These are phyloP conservation scores for Pelargonium myrrhifolium DNA, from an alignment of 441 rosid species.

Conservation along the genomic window DNA sequence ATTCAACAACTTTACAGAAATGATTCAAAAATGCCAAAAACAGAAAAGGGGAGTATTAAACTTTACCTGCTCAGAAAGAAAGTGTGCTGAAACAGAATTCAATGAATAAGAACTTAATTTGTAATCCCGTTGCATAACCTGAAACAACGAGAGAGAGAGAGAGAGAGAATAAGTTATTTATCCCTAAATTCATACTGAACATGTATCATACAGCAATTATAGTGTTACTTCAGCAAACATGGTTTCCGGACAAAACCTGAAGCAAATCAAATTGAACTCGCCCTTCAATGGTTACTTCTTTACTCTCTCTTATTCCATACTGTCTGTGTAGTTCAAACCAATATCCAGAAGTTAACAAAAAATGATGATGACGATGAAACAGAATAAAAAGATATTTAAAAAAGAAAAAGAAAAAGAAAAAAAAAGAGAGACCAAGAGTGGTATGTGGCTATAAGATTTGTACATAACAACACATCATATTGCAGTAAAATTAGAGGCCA, in stretches of 20 bases:
- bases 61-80: constrained; percentile 91
- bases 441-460: not conserved
- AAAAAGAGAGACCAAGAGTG: not conserved
- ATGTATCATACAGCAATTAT: constrained; percentile 11
- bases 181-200: constrained; percentile 12
- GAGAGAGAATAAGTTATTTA: constrained; percentile 11
- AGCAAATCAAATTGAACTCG: constrained; percentile 96
- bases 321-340: constrained; percentile 44
- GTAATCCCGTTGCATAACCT: constrained; percentile 90
- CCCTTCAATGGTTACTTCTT: constrained; percentile 93
- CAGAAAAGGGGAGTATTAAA: not conserved
- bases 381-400: not conserved
- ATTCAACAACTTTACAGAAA: not conserved
- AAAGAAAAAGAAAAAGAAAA: too few relatives aligned
- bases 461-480: too few relatives aligned
- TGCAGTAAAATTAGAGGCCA: too few relatives aligned
- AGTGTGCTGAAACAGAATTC: constrained; percentile 96
- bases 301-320: constrained; percentile 85
- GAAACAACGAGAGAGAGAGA: constrained; percentile 20
- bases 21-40: not conserved
- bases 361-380: not conserved
- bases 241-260: constrained; percentile 47
- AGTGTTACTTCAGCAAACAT: constrained; percentile 20
- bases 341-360: not conserved
- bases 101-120: constrained; percentile 93